A percentile compares a stretch with the other conserved stretches of the same genome.
phyloP scores from a whole-genome alignment of 2,329 filamentous ascomycete species.

The Capronia epimyces region DNA sequence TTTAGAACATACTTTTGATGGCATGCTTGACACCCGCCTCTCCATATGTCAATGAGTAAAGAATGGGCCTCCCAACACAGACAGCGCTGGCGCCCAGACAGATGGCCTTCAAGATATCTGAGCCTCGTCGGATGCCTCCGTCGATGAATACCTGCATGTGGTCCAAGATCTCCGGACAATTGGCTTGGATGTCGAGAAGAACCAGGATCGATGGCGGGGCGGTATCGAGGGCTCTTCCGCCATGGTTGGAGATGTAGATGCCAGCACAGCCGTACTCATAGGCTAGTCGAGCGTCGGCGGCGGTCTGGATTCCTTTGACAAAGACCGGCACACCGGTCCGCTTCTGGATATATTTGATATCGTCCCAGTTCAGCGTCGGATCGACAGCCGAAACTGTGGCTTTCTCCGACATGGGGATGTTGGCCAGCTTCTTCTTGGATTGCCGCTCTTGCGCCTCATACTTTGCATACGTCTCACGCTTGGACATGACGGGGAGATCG shows the following conservation, averaged over 20 bases:
- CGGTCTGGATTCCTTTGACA: slow-evolving; percentile 54
- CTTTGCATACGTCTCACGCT: slow-evolving; percentile 55
- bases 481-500: slow-evolving; percentile 50
- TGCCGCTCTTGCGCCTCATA: slow-evolving; percentile 36
- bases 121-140: slow-evolving; percentile 50
- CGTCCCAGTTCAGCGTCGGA: slow-evolving; percentile 48
- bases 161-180: slow-evolving; percentile 38
- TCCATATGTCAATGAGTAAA: slow-evolving; percentile 51
- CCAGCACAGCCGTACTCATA: slow-evolving; percentile 49
- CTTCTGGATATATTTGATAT: slow-evolving; percentile 50
- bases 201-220: slow-evolving; percentile 49
- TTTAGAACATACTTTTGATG: slow-evolving; percentile 50
- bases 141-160: slow-evolving; percentile 50
- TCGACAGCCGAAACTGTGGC: slow-evolving; percentile 42
- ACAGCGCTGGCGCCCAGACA: slow-evolving; percentile 52
- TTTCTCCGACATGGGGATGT: slow-evolving; percentile 36
- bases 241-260: slow-evolving; percentile 55
- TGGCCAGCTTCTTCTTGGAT: slow-evolving; percentile 25
- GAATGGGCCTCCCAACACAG: slow-evolving; percentile 49
- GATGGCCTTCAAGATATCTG: slow-evolving; percentile 52
- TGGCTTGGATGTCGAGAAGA: slow-evolving; percentile 55
- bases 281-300: slow-evolving; percentile 50
- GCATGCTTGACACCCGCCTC: slow-evolving; percentile 51
- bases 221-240: slow-evolving; percentile 50
- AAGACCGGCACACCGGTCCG: slow-evolving; percentile 49